phyloP scores from a whole-genome alignment of 129 eudicot species.

The Helichrysum umbraculigerum region DNA sequence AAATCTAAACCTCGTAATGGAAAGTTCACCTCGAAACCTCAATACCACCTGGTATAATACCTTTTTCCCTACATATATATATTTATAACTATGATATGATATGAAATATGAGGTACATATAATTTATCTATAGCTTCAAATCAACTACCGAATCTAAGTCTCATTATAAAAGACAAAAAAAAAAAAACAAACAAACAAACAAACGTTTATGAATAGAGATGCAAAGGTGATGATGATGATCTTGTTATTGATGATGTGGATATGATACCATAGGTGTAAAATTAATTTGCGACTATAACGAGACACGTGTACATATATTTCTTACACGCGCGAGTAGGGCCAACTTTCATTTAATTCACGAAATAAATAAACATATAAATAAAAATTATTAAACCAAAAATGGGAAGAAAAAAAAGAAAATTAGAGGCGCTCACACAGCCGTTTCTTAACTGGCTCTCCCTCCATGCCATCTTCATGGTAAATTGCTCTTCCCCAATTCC shows the following conservation, averaged over 20 bases:
- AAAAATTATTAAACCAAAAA: background rate
- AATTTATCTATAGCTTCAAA: no score
- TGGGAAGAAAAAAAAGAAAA: background rate
- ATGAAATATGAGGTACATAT: no score
- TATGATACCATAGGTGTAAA: conserved; percentile 17
- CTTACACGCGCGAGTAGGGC: conserved; percentile 33
- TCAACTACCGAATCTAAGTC: no score
- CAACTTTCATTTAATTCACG: conserved; percentile 32
- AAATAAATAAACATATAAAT: background rate
- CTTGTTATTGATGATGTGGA: conserved; percentile 27
- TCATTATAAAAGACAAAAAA: no score
- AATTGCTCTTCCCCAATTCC: background rate
- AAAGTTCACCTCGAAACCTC: no score
- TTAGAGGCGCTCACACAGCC: conserved; percentile 7
- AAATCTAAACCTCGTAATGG: no score
- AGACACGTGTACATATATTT: conserved; percentile 32
- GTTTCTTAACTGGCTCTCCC: conserved; percentile 43
- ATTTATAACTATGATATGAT: no score
- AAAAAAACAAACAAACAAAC: no score
- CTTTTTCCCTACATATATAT: no score
- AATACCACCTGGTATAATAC: no score
- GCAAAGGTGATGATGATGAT: background rate
- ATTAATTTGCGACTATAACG: background rate
- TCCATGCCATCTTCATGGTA: conserved; percentile 27
- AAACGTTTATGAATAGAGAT: background rate